A percentile compares a stretch with the other conserved stretches of the same genome.
phyloP scores from a whole-genome alignment of 805 yeast genomes.

The Schwanniomyces vanrijiae region DNA sequence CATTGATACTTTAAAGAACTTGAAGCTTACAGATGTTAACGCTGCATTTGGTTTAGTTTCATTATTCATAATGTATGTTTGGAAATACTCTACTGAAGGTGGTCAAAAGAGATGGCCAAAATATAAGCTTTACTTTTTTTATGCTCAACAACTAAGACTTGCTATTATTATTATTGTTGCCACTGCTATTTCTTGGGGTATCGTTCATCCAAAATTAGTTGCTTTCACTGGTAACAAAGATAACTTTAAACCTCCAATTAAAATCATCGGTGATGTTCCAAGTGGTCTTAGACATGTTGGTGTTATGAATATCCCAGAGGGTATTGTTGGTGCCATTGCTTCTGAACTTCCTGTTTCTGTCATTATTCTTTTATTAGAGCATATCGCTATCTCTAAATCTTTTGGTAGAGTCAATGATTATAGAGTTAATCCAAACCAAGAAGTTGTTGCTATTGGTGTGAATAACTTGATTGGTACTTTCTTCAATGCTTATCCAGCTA shows the following conservation, averaged over 20 bases:
- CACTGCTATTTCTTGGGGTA: constrained; percentile 79
- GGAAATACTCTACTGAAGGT: constrained; percentile 65
- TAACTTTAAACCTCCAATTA: constrained; percentile 47
- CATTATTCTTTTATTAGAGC: constrained; percentile 81
- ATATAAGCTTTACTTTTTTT: constrained; percentile 59
- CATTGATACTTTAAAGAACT: constrained; percentile 67
- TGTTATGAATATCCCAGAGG: constrained; percentile 61
- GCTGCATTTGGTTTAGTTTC: constrained; percentile 89
- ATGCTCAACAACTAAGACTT: constrained; percentile 71
- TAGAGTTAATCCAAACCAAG: constrained; percentile 90
- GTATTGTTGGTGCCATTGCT: constrained; percentile 60
- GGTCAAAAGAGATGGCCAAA: constrained; percentile 67
- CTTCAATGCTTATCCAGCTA: constrained; percentile 91
- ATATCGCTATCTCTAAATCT: constrained; percentile 90
- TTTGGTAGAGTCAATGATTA: constrained; percentile 92
- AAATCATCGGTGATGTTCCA: constrained; percentile 76
- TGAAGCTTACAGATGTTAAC: constrained; percentile 67
- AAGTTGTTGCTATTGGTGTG: constrained; percentile 89
- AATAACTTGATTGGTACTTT: constrained; percentile 89
- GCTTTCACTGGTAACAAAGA: constrained; percentile 28
- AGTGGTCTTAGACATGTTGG: constrained; percentile 80
- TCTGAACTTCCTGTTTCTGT: constrained; percentile 83
- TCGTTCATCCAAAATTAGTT: constrained; percentile 50
- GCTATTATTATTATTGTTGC: constrained; percentile 81
- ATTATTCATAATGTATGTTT: constrained; percentile 64